Conservation (phyloP, 257 asterid genomes). For the Solanum sparsipilum region DNA sequence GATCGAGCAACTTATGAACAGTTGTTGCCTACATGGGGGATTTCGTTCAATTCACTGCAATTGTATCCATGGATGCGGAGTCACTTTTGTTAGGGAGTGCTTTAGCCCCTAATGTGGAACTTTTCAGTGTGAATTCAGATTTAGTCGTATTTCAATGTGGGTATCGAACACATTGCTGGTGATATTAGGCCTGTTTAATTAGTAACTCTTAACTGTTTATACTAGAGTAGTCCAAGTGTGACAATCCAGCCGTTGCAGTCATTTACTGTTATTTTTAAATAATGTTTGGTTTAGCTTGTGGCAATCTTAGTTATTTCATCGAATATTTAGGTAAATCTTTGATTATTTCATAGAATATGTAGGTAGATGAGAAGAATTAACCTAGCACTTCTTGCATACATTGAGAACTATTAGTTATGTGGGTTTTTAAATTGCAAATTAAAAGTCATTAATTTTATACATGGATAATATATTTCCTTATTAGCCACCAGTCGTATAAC, state of each 20-base stretch:
- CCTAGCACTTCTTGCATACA: background rate
- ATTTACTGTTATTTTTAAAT: background rate
- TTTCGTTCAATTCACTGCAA: background rate
- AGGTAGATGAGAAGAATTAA: background rate
- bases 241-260: background rate
- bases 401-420: background rate
- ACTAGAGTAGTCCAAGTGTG: no score
- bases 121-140: no score
- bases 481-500: background rate
- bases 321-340: background rate
- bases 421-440: no score
- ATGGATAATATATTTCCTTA: background rate
- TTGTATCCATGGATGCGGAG: background rate
- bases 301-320: background rate
- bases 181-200: background rate
- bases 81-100: background rate
- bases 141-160: background rate
- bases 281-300: background rate
- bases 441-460: no score
- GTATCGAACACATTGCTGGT: background rate
- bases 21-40: background rate
- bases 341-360: background rate
- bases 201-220: no score
- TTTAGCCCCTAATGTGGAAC: no score
- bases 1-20: background rate